Conservation (phyloP, 2,329 filamentous ascomycete species). For the Aspergillus thermomutatus region DNA sequence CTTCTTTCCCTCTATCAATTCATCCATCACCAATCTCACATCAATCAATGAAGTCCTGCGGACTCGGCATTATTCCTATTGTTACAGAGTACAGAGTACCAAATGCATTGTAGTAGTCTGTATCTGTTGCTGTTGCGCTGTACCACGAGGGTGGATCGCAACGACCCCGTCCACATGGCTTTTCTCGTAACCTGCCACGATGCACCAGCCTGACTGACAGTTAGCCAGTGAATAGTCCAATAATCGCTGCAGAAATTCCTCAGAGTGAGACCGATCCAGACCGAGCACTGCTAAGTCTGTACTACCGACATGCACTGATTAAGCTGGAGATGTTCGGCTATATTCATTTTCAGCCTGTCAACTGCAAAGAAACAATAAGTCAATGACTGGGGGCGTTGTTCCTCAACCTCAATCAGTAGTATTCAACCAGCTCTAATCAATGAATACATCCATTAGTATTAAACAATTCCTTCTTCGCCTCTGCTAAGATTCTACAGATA, state of each 20-base stretch:
- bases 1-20: not conserved
- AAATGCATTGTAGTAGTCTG: not conserved
- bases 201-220: constrained; percentile 4
- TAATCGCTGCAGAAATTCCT: not conserved
- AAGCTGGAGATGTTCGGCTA: not conserved
- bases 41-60: not conserved
- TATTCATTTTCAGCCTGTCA: not conserved
- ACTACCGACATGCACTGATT: not conserved
- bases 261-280: not conserved
- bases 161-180: constrained; percentile 23
- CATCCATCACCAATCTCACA: not conserved
- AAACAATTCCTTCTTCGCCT: not conserved
- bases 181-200: constrained; percentile 12
- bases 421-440: not conserved
- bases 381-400: too few species aligned
- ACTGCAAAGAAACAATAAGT: too few species aligned
- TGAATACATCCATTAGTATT: not conserved
- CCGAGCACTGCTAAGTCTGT: not conserved
- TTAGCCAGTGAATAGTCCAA: constrained; percentile 1
- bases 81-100: not conserved
- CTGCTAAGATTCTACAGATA: not conserved
- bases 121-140: constrained; percentile 9
- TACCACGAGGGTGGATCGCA: constrained; percentile 23
- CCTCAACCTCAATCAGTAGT: too few species aligned
- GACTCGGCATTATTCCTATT: not conserved